Percentiles rank a stretch among this genome's conserved stretches.
Evolutionary conservation across 331 rosid genomes (phyloP).

Genomic region (Arachis monticola): DNA sequence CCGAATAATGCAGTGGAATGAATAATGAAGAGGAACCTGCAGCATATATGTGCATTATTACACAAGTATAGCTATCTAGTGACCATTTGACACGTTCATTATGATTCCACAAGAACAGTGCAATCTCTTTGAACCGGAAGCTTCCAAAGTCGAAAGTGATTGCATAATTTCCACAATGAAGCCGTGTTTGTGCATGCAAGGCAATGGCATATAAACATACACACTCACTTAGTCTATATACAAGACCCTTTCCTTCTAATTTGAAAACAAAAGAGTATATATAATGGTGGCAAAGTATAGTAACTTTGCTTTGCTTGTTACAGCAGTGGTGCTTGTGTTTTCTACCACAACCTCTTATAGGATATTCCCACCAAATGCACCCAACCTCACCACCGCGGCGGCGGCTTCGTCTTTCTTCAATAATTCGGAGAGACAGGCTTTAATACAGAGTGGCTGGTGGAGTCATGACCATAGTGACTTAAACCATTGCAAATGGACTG

Average conservation of each 20-base stretch:
- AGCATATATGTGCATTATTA: no score
- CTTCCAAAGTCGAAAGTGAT: not conserved
- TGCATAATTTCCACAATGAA: not conserved
- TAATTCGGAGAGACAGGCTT: constrained; percentile 22
- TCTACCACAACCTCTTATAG: not conserved
- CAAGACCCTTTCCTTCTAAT: not conserved
- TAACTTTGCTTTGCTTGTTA: not conserved
- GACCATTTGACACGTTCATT: no score
- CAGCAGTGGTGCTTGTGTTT: not conserved
- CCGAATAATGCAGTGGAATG: no score
- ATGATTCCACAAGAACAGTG: no score
- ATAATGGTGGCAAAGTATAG: not conserved
- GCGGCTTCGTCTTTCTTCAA: not conserved
- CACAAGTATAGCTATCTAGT: no score
- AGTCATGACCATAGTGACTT: not conserved
- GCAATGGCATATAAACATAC: not conserved
- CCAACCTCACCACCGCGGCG: no score
- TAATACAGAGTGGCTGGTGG: constrained; percentile 23
- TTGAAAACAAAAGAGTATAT: no score
- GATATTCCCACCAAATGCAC: no score
- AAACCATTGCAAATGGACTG: constrained; percentile 21
- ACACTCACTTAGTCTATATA: not conserved
- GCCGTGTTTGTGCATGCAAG: not conserved
- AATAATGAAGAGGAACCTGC: no score
- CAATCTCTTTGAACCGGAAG: no score